Evolutionary conservation across 1,284 basidiomycete genomes (phyloP).

Genomic region (Moesziomyces parantarcticus): DNA sequence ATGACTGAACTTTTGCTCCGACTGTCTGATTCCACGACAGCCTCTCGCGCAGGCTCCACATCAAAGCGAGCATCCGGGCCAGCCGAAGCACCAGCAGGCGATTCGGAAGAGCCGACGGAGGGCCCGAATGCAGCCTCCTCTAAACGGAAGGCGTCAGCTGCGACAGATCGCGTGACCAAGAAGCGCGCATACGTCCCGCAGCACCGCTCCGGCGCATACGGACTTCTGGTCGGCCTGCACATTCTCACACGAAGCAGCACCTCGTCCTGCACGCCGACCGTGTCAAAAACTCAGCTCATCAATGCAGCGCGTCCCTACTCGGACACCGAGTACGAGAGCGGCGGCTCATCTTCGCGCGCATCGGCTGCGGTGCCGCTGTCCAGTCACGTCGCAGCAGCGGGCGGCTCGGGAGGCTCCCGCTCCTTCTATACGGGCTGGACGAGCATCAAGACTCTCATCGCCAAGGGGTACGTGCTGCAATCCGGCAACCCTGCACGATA

Average conservation of each 20-base stretch:
- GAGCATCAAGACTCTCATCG: constrained; percentile 65
- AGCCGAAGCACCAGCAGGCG: background rate
- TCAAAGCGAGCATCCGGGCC: constrained; percentile 6
- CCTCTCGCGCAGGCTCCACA: constrained; percentile 10
- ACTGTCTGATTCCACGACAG: background rate
- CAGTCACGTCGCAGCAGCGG: constrained; percentile 17
- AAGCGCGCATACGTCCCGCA: constrained; percentile 61
- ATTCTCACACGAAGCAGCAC: constrained; percentile 22
- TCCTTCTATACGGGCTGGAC: constrained; percentile 65
- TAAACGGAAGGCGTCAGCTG: constrained; percentile 18
- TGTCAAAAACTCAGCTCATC: constrained; percentile 61
- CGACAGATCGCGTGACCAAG: constrained; percentile 27
- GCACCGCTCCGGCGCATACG: constrained; percentile 62
- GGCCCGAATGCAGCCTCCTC: background rate
- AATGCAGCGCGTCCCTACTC: constrained; percentile 57
- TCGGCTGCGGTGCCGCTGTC: constrained; percentile 37
- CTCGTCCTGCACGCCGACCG: constrained; percentile 19
- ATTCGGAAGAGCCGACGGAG: background rate
- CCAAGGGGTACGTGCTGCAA: constrained; percentile 62
- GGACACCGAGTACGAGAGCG: constrained; percentile 57
- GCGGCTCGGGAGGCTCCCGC: constrained; percentile 17
- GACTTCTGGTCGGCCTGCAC: constrained; percentile 61
- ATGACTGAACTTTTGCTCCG: background rate
- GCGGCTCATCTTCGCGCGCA: constrained; percentile 28
- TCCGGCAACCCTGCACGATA: constrained; percentile 64